Evolutionary conservation across 176 grass and related monocot species (phyloP), one percentile per base, ranked within the genome.

Genomic region (Musa acuminata): DNA sequence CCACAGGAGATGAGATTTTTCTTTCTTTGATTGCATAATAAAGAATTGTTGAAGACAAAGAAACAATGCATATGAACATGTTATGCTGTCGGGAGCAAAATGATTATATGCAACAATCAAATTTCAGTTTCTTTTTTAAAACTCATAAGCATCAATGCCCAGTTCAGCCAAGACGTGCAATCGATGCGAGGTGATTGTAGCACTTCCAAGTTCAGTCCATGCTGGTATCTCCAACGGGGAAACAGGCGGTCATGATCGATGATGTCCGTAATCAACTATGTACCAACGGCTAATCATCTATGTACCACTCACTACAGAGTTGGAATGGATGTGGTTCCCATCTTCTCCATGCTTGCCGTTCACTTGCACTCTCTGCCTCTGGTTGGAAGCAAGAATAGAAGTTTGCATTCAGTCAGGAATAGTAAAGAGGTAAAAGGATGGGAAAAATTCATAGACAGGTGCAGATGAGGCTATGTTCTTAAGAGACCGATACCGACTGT

Each of bases 361-460:
- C 79, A 86, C 84, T 91, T 97, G 93, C 62, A 82, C 75, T 77
- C 93, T 81, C 62, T 82, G 87, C 67, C 93, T 91, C 93, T 90
- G 85, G 79, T 87, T 77, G 27, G 35, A 77, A 73, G 12, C 77
- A 9, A 48, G 55, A 21, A 4, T 24, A 75, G 53, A 62, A 62
- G 20, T 24, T 70, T 26, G 76, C 77, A 43, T 72, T 76, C 62
- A 66, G 21, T 52, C 35, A 13, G 12, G 19, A 29, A 60, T 6
- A 55, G 4, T 43, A 27, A 4, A 58, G 0, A 8, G 19, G 13
- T 24, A 11, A 29, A 19, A 62, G 13, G 13, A 58, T 59, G 52
- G 14, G 35, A 5, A 43, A 43, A 43, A 6, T 43, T 6, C 35
- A 43, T 43, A 43, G 35, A 43, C 35, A 43, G 35, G 29, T 29